Conservation (phyloP, 768 basidiomycete species). For the Lactarius hatsudake region DNA sequence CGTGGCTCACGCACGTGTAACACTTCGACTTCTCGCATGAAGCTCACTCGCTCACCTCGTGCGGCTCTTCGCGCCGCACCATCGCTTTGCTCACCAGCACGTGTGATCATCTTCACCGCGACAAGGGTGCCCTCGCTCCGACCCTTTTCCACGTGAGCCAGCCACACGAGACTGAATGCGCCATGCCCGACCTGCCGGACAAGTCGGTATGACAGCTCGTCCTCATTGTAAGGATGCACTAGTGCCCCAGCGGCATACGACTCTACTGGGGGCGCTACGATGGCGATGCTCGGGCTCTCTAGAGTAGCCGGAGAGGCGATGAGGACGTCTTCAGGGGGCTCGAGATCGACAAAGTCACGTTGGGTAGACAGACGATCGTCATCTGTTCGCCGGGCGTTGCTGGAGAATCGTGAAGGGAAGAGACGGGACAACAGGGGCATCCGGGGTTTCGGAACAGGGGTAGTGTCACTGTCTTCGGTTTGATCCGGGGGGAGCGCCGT, state of each 20-base stretch:
- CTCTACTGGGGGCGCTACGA: neutral
- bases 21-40: conserved; percentile 26
- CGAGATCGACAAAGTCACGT: conserved; percentile 22
- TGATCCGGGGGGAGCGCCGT: conserved; percentile 3
- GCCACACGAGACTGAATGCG: conserved; percentile 75
- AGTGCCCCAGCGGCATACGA: conserved; percentile 10
- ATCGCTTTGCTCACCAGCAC: conserved; percentile 1
- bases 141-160: conserved; percentile 47
- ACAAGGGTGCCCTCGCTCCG: conserved; percentile 29
- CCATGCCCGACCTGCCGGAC: conserved; percentile 61
- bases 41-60: conserved; percentile 25
- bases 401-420: conserved; percentile 27
- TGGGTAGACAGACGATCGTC: neutral
- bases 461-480: conserved; percentile 8
- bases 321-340: conserved; percentile 17
- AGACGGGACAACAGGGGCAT: conserved; percentile 23
- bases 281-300: neutral
- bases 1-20: conserved; percentile 16
- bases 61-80: conserved; percentile 3
- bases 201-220: conserved; percentile 41
- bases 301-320: conserved; percentile 1
- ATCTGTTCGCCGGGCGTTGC: conserved; percentile 11
- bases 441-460: conserved; percentile 16
- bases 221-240: conserved; percentile 17
- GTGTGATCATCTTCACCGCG: conserved; percentile 31